Percentiles rank a stretch among this genome's conserved stretches.
Evolutionary conservation across 169 alveolate genomes (phyloP).

Genomic region (Eimeria sp.): DNA sequence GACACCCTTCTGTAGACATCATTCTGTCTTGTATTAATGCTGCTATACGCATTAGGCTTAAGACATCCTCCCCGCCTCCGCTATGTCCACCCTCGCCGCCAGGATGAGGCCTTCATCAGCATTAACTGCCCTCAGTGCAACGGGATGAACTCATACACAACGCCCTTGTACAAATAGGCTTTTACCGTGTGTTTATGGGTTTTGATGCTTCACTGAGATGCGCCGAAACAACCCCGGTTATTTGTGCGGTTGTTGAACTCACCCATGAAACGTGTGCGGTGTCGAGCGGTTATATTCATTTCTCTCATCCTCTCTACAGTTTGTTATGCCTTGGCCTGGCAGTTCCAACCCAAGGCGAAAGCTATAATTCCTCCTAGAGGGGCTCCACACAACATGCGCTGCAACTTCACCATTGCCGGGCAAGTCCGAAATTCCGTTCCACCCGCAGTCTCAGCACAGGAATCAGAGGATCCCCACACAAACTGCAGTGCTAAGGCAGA

Average conservation of each 20-base stretch:
- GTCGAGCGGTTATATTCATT: neutral
- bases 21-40: neutral
- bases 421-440: neutral
- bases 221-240: neutral
- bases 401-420: neutral
- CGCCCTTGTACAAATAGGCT: neutral
- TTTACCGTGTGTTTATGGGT: neutral
- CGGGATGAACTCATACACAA: neutral
- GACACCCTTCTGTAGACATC: neutral
- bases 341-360: neutral
- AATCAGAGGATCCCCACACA: neutral
- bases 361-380: neutral
- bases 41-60: neutral
- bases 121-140: neutral
- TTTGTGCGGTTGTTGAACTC: neutral
- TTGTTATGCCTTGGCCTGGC: neutral
- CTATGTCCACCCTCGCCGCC: neutral
- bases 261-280: neutral
- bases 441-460: neutral
- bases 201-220: neutral
- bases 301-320: neutral
- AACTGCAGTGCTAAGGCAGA: neutral
- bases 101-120: neutral
- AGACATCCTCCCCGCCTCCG: neutral
- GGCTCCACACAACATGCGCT: neutral